Base-by-base conservation (phyloP, 2,329 filamentous ascomycete genomes). In the Diplocarpon rosae region DNA sequence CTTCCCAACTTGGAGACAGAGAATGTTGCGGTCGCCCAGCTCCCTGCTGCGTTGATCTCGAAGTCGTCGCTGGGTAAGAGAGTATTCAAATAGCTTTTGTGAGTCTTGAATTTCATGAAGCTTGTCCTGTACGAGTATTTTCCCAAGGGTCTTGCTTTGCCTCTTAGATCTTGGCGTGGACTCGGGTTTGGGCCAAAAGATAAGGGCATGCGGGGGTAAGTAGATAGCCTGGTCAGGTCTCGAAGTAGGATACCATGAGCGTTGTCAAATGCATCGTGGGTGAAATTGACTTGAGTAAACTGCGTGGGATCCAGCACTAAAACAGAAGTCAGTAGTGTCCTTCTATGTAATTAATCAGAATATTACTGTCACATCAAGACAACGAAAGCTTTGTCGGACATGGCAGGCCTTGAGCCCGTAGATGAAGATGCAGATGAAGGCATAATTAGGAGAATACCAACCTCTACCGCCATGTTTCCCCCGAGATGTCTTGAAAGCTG, bases 261-360 rank as follows among this genome's bases (percentile, higher is more conserved):
- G 46, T 67, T 58, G 50, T 75, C 65, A 58, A 64, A 72, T 48
- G 75, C 73, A 45, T 76, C 71, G 47, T 73, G 67, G 5, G 68
- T 66, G 43, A 70, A 71, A 43, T 71, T 72, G 50, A 69, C 69
- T 8, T 56, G 54, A 2, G 61, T 63, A 44, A 63, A 53, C 17
- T 46, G 33, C 38, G 42, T 48, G 65, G 62, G 65, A 69, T 43
- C 69, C 63, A 1, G 20, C 20, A 24, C 20, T 24, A 24, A 24
- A 7, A 24, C n/a, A 24, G 3, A 24, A 24, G 4, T 24, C 20
- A 24, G 20, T 24, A 24, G 20, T 24, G 20, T 7, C 20, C 20
- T 24, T 24, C 20, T 7, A 24, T 24, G 20, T 7, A 24, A 24
- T 24, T 24, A 24, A 24, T 24, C 20, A 24, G 7, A 7, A 24